Evolutionary conservation across 306 rosid species (phyloP).

Genomic region (Begonia loranthoides): DNA sequence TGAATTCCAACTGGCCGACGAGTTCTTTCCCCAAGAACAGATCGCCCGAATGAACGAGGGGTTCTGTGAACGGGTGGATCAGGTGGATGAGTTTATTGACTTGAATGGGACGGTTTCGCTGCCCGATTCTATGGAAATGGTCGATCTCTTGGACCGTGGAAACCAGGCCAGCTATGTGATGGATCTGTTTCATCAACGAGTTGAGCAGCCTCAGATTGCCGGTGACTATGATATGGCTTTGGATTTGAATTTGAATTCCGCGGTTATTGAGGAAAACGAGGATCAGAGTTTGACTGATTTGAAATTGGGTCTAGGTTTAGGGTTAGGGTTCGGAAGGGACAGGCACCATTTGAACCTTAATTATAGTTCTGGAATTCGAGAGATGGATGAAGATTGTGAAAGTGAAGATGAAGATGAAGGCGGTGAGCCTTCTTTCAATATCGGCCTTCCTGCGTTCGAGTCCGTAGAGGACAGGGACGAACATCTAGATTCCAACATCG

Average conservation of each 20-base stretch:
- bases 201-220: conserved; percentile 54
- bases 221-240: conserved; percentile 15
- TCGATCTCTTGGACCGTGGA: conserved; percentile 32
- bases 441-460: no score
- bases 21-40: conserved; percentile 7
- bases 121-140: conserved; percentile 17
- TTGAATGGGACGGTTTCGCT: conserved; percentile 13
- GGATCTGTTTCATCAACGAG: conserved; percentile 84
- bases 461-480: no score
- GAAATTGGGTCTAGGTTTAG: conserved; percentile 27
- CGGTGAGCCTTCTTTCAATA: no score
- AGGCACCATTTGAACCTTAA: conserved; percentile 16
- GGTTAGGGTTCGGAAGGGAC: conserved; percentile 19
- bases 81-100: neutral
- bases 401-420: conserved; percentile 20
- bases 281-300: conserved; percentile 25
- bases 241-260: conserved; percentile 23
- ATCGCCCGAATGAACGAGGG: conserved; percentile 9
- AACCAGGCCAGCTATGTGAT: conserved; percentile 60
- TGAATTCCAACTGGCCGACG: conserved; percentile 23
- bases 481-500: neutral
- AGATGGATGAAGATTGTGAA: conserved; percentile 11
- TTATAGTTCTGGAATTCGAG: conserved; percentile 4
- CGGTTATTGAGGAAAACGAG: conserved; percentile 27
- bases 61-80: conserved; percentile 2